phyloP scores from a whole-genome alignment of 108 stramenopile genomes.

The Nannochloropsis oceanica region DNA sequence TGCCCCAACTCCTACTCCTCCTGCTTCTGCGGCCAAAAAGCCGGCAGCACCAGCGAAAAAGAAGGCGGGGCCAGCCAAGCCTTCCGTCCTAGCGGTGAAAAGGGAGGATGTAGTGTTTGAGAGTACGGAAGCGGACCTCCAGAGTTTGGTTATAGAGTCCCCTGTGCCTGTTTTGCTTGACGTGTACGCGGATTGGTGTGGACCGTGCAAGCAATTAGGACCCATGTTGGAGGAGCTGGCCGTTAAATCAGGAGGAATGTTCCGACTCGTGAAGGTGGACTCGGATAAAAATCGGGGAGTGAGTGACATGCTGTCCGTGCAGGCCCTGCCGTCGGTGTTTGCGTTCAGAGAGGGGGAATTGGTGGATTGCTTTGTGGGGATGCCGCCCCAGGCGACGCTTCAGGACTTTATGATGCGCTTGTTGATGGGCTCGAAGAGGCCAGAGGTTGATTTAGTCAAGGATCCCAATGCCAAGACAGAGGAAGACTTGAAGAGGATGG shows the following conservation, averaged over 20 bases:
- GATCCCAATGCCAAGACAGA: background rate
- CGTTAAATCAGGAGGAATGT: slow-evolving; percentile 23
- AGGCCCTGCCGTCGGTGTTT: slow-evolving; percentile 19
- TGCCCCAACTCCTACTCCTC: background rate
- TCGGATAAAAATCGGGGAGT: background rate
- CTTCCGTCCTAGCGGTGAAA: slow-evolving; percentile 8
- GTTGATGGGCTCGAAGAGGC: background rate
- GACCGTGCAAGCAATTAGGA: slow-evolving; percentile 39
- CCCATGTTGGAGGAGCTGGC: slow-evolving; percentile 37
- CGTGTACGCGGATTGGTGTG: slow-evolving; percentile 41
- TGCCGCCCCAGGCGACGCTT: slow-evolving; percentile 8
- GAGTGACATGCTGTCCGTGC: background rate
- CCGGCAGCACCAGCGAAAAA: background rate
- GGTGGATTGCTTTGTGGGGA: slow-evolving; percentile 23
- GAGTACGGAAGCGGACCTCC: slow-evolving; percentile 23
- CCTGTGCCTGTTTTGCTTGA: slow-evolving; percentile 34
- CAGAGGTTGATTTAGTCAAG: background rate
- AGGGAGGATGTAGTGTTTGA: slow-evolving; percentile 38
- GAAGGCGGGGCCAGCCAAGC: background rate
- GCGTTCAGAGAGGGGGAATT: slow-evolving; percentile 14
- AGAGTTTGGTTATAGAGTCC: slow-evolving; percentile 33
- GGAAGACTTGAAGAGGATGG: slow-evolving; percentile 7
- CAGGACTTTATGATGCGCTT: slow-evolving; percentile 26
- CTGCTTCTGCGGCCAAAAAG: background rate
- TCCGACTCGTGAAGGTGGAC: slow-evolving; percentile 19